phyloP scores from a whole-genome alignment of 495 filamentous ascomycete genomes.

The Trichoderma gamsii region DNA sequence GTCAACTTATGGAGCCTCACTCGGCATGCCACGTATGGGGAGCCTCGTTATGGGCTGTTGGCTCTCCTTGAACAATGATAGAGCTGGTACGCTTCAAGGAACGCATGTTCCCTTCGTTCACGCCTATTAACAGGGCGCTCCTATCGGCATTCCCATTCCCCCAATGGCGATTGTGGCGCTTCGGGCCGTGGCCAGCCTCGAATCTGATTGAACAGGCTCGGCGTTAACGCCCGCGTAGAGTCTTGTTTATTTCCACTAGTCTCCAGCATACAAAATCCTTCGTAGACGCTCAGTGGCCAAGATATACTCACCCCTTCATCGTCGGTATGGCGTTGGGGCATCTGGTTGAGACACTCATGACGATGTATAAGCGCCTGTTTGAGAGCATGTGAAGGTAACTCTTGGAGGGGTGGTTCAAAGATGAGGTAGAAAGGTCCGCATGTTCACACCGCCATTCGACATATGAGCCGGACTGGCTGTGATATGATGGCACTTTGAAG shows the following conservation, averaged over 20 bases:
- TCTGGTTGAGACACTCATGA: background rate
- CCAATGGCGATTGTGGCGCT: background rate
- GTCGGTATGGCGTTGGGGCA: background rate
- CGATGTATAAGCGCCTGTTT: background rate
- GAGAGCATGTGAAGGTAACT: background rate
- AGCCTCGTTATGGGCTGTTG: background rate
- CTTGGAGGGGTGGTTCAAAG: background rate
- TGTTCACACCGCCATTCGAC: no score
- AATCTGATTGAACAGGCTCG: conserved; percentile 2
- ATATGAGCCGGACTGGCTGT: background rate
- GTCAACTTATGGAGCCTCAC: background rate
- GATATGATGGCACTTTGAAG: background rate
- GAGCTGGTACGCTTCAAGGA: background rate
- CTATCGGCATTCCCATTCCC: background rate
- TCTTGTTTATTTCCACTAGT: background rate
- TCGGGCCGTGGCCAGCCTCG: background rate
- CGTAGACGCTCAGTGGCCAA: background rate
- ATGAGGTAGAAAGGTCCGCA: background rate
- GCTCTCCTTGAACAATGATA: background rate
- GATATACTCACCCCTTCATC: conserved; percentile 5
- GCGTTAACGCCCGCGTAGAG: background rate
- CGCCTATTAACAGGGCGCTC: background rate
- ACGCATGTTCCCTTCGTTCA: background rate
- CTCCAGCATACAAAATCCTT: background rate
- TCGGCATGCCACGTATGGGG: background rate